These are phyloP conservation scores for Omphalotus olearius DNA, from an alignment of 1,284 basidiomycete species.

Conservation along the genomic window DNA sequence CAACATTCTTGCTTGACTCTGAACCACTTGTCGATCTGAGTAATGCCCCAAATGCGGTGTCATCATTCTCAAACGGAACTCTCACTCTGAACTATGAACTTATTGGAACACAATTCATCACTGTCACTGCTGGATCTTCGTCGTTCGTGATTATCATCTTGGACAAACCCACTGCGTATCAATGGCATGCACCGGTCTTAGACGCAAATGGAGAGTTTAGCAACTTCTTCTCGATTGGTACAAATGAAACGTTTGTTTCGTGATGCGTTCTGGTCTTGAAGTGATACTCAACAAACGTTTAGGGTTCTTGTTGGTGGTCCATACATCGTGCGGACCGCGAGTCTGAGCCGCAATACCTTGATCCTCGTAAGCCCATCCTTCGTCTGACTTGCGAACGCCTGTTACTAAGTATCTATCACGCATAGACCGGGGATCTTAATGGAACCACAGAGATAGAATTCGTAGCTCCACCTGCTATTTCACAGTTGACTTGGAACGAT, in stretches of 20 bases:
- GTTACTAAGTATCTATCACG: background rate
- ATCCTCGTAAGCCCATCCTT: conserved; percentile 26
- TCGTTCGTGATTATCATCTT: conserved; percentile 35
- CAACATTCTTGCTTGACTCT: conserved; percentile 30
- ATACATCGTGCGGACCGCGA: conserved; percentile 43
- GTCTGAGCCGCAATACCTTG: conserved; percentile 30
- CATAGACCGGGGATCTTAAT: conserved; percentile 43
- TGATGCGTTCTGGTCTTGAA: background rate
- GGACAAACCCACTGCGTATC: conserved; percentile 42
- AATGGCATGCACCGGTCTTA: conserved; percentile 45
- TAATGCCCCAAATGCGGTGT: conserved; percentile 24
- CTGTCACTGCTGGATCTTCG: conserved; percentile 24
- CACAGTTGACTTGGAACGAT: conserved; percentile 42
- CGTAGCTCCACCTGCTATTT: conserved; percentile 35
- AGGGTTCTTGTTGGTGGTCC: conserved; percentile 50
- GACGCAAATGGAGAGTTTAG: conserved; percentile 31
- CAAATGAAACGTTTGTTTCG: conserved; percentile 35
- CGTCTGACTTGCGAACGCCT: background rate
- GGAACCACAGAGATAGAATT: conserved; percentile 41
- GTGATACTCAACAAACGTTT: background rate
- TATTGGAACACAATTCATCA: conserved; percentile 29
- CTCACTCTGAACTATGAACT: conserved; percentile 36
- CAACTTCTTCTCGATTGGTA: conserved; percentile 44
- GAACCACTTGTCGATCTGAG: conserved; percentile 26
- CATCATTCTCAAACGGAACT: conserved; percentile 28